Base-by-base conservation (phyloP, 805 yeast genomes). In the Metschnikowia lachancei region DNA sequence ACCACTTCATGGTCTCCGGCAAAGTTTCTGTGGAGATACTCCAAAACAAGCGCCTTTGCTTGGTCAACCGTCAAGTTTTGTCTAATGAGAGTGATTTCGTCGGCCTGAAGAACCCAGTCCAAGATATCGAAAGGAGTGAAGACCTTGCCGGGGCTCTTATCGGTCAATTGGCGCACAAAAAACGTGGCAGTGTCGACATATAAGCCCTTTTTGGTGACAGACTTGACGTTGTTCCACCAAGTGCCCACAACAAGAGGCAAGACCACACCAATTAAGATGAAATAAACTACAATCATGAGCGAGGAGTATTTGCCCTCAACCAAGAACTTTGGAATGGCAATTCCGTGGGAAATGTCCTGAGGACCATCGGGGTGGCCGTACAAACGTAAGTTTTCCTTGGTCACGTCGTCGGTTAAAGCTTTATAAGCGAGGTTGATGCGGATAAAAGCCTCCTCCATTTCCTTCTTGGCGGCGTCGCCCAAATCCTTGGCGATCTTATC, bases 341-440 rank as follows among this genome's bases (percentile, higher is more conserved):
- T 90, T 51, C 99, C 99, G 63, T 89, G 97, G 17, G 85, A 72
- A 16, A 85, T 76, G 22, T 87, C 87, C 66, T 88, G 96, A 35
- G 95, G 96, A 36, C 99, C 99, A 70, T 94, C 99, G 4, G 99
- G 99, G 63, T 95, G 96, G 41, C 99, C 99, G 60, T 85, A 94
- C 57, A 80, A 83, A 58, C 84, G 71, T 64, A 79, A 90, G 63
- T 94, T 94, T 56, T 87, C 87, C 58, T 81, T 85, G 3, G 87
- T 82, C 10, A 74, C 77, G 56, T 88, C 97, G 66, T 94, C 98
- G 12, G 99, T 95, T 53, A 94, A 77, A 0, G 99, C 88, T 66
- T 90, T 87, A 69, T 95, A 90, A 20, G 99, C 99, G 66, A 87
- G 87, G 49, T 87, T 84, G 58, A 94, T 86, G 55, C 80, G 75